Conservation (phyloP, 2,329 filamentous ascomycete genomes). For the Bisporella sp. region DNA sequence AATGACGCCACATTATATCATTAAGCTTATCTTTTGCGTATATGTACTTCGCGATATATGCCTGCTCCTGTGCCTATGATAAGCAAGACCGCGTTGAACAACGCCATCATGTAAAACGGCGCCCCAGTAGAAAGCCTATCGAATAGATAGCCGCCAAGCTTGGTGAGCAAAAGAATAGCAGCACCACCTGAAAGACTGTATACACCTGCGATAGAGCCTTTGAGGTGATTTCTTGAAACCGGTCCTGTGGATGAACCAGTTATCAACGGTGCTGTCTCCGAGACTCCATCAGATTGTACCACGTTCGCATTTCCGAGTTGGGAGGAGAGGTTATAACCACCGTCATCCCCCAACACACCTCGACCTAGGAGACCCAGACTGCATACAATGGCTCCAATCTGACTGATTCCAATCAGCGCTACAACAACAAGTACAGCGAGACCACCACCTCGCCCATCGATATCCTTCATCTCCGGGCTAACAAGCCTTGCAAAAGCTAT, state of each 20-base stretch:
- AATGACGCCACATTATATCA: neutral
- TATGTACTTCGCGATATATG: constrained; percentile 20
- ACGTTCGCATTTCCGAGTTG: constrained; percentile 16
- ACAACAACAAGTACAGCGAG: constrained; percentile 69
- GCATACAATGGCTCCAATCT: constrained; percentile 95
- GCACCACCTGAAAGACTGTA: constrained; percentile 88
- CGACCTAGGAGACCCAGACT: constrained; percentile 82
- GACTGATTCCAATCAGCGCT: constrained; percentile 77
- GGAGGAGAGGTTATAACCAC: constrained; percentile 25
- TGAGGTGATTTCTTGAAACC: constrained; percentile 44
- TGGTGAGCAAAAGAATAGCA: constrained; percentile 86
- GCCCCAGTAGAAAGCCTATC: constrained; percentile 67
- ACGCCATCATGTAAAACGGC: constrained; percentile 92
- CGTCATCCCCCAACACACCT: constrained; percentile 57
- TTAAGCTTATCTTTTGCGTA: constrained; percentile 3
- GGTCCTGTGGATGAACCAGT: constrained; percentile 10
- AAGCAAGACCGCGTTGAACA: constrained; percentile 72
- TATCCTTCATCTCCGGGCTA: constrained; percentile 66
- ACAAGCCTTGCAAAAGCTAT: constrained; percentile 64
- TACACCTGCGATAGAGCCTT: constrained; percentile 89
- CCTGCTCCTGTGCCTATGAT: constrained; percentile 32
- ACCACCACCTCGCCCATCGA: constrained; percentile 59
- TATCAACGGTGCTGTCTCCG: constrained; percentile 26
- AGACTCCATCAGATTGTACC: constrained; percentile 1
- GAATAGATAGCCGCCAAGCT: constrained; percentile 81